Base-by-base conservation (phyloP, 1,284 basidiomycete species). In the Ganoderma multipileum region DNA sequence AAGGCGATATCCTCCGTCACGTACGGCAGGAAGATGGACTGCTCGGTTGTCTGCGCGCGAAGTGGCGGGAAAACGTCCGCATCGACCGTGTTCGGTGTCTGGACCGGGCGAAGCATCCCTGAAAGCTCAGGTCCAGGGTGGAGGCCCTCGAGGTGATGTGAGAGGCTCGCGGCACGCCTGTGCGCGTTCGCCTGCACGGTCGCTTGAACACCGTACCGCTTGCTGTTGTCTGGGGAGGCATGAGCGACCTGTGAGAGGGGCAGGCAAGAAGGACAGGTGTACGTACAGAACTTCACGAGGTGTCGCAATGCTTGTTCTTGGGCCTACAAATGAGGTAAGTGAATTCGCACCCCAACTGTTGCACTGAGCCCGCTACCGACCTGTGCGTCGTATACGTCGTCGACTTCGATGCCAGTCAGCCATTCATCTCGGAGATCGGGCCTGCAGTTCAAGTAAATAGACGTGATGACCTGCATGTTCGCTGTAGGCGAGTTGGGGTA, bases 381-480 rank as follows among this genome's bases (percentile, higher is more conserved):
- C 83, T 92, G 89, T 61, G 93, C 92, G 77, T 92, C 97, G 38
- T 92, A 86, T 66, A 95, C 94, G 71, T 95, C 94, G 75, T 99
- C 97, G 7, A 95, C 91, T 78, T 99, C 98, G 23, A 91, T 91
- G 1, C 96, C 95, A 16, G 95, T 94, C 47, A 99, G 85, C 98
- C 98, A 99, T 78, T 99, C 98, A 80, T 99, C 98, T 47, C 97
- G 89, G 63, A 99, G 85, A 77, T 98, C 96, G 12, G 98, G 97
- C 64, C 97, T 87, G 79, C 97, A 99, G 77, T 98, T 98, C 69
- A 99, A 85, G 80, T 99, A 99, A 73, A 99, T 99, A 38, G 95
- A 92, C 4, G 98, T 99, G 77, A 99, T 99, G 70, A 99, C 95
- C 81, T 99, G 98, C 98, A 99, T 99, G 79, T 99, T 99, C 30